A percentile compares a stretch with the other conserved stretches of the same genome.
These are phyloP conservation scores for Heliocybe sulcata DNA, from an alignment of 1,284 basidiomycete genomes.

Conservation along the genomic window DNA sequence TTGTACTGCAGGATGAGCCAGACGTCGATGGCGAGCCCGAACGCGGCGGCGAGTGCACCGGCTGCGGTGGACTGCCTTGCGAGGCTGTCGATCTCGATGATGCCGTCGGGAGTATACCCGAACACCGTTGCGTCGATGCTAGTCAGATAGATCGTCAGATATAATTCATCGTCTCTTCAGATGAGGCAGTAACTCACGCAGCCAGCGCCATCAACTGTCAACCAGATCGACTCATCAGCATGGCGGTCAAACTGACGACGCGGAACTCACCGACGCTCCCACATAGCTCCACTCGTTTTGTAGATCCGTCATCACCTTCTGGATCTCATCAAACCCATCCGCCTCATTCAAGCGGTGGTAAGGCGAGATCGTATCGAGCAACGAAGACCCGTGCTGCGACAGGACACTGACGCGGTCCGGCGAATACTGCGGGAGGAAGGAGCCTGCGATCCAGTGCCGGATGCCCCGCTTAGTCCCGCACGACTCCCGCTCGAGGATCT, in stretches of 20 bases:
- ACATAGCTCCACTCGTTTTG: slow-evolving; percentile 46
- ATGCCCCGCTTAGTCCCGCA: neutral
- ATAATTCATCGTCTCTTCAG: neutral
- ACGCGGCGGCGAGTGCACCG: slow-evolving; percentile 48
- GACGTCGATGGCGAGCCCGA: slow-evolving; percentile 51
- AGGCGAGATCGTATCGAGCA: slow-evolving; percentile 33
- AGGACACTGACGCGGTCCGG: slow-evolving; percentile 21
- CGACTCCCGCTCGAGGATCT: neutral
- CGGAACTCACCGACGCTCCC: slow-evolving; percentile 31
- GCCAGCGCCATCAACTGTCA: slow-evolving; percentile 42
- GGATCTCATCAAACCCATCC: neutral
- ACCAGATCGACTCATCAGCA: neutral
- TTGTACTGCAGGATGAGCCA: slow-evolving; percentile 60
- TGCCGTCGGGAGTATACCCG: slow-evolving; percentile 43
- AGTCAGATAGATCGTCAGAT: neutral
- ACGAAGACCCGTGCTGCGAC: slow-evolving; percentile 32
- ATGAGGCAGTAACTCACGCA: slow-evolving; percentile 22
- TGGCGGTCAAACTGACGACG: neutral
- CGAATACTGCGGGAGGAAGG: slow-evolving; percentile 29
- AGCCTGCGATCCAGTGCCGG: slow-evolving; percentile 16
- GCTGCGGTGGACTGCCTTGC: slow-evolving; percentile 43
- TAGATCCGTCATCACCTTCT: slow-evolving; percentile 20
- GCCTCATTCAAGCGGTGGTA: slow-evolving; percentile 48
- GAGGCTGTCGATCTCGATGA: slow-evolving; percentile 38
- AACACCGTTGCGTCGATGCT: slow-evolving; percentile 39